phyloP scores from a whole-genome alignment of 2,329 filamentous ascomycete genomes.

The Scedosporium minutisporum region DNA sequence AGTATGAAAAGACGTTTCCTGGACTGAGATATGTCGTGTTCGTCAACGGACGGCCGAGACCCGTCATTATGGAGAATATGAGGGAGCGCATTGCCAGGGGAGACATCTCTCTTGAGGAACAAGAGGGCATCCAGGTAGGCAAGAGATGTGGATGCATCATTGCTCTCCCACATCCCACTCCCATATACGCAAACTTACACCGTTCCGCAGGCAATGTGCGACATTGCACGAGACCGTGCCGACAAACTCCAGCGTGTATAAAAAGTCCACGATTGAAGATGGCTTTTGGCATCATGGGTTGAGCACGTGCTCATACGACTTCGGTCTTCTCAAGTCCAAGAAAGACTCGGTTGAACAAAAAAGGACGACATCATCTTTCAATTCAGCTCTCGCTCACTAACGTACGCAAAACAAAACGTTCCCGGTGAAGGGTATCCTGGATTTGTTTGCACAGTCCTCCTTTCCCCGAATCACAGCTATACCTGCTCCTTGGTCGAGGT shows the following conservation, averaged over 20 bases:
- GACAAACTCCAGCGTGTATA: constrained; percentile 40
- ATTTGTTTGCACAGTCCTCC: neutral
- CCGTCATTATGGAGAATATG: constrained; percentile 77
- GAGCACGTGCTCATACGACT: neutral
- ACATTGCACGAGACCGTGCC: constrained; percentile 76
- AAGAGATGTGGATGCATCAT: constrained; percentile 7
- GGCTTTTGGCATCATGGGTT: neutral
- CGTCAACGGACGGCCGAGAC: constrained; percentile 69
- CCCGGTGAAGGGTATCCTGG: neutral
- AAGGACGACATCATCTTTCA: neutral
- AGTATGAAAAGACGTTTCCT: constrained; percentile 75
- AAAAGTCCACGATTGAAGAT: too few species aligned
- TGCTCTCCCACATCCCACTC: neutral
- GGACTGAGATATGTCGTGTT: constrained; percentile 85
- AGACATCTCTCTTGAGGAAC: constrained; percentile 57
- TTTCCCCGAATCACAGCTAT: neutral
- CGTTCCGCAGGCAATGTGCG: constrained; percentile 68
- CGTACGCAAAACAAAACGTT: neutral
- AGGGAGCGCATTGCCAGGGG: constrained; percentile 58
- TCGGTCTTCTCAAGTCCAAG: neutral
- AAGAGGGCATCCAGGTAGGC: constrained; percentile 63
- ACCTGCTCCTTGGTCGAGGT: too few species aligned
- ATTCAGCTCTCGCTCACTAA: neutral
- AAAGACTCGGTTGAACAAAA: neutral
- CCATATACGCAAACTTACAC: constrained; percentile 12